A percentile compares a stretch with the other conserved stretches of the same genome.
Conservation (phyloP, 2,329 filamentous ascomycete genomes). For the Neurospora crassa region DNA sequence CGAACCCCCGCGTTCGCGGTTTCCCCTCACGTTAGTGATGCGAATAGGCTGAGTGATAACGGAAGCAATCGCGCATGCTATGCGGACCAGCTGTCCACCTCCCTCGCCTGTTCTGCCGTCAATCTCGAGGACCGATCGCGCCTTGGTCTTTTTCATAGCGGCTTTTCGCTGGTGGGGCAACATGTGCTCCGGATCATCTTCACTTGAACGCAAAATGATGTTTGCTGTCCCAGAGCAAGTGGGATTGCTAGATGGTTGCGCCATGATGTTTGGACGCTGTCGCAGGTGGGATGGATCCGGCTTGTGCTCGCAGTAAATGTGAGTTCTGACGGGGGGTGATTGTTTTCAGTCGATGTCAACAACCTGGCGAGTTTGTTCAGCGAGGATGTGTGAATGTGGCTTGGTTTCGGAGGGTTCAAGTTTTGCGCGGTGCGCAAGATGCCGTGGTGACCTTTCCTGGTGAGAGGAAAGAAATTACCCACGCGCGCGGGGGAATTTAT, state of each 20-base stretch:
- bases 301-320: neutral
- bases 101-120: slow-evolving; percentile 52
- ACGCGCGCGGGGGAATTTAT: neutral
- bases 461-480: neutral
- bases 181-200: neutral
- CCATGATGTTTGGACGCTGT: neutral
- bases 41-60: slow-evolving; percentile 43
- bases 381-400: neutral
- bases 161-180: neutral
- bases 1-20: slow-evolving; percentile 30
- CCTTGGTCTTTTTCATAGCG: neutral
- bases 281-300: neutral
- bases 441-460: neutral
- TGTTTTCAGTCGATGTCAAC: neutral
- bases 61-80: slow-evolving; percentile 46
- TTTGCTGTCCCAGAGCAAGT: neutral
- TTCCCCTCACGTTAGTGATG: slow-evolving; percentile 46
- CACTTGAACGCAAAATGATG: neutral
- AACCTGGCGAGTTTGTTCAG: neutral
- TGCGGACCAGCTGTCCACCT: slow-evolving; percentile 50
- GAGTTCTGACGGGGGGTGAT: neutral
- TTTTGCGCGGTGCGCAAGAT: neutral
- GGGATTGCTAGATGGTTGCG: neutral
- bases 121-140: slow-evolving; percentile 23
- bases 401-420: neutral